Evolutionary conservation across 2,329 filamentous ascomycete species (phyloP), one percentile per base, ranked within the genome.

Genomic region (Sclerotinia minor): DNA sequence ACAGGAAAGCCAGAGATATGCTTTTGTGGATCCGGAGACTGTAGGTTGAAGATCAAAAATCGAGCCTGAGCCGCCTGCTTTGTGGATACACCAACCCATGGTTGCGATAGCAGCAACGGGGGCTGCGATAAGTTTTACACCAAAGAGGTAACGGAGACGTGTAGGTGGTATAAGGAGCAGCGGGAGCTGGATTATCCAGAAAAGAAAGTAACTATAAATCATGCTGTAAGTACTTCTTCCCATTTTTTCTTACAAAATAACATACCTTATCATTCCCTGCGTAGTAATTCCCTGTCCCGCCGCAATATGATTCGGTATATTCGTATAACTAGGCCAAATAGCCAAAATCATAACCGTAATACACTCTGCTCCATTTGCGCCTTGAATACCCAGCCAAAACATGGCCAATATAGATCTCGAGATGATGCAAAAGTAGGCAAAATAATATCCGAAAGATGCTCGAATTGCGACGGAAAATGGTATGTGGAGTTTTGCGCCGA

Each of bases 341-440:
- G 81, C 79, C 3, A 75, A 76, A 38, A 83, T 74, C 73, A 83
- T 81, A 67, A 79, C 77, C 0, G 78, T 79, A 44, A 81, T 77
- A 71, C 77, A 79, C 58, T 85, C 84, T 0, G 83, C 86, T 0
- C 88, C 87, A 70, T 88, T 88, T 69, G 86, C 85, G 52, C 84
- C 86, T 71, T 90, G 87, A 58, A 90, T 88, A 0, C 87, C 86
- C 65, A 89, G 86, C 89, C 82, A 84, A 73, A 84, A 83, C 74
- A 83, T 80, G 35, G 81, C 81, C 24, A 83, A 75, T 54, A 83
- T 75, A 2, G 78, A 75, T 32, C 82, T 79, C 41, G 80, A 79
- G 7, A 81, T 73, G 55, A 83, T 75, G 41, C 70, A 70, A 70
- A 79, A 77, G 47, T 78, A 78, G 75, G 80, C 79, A 45, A 83